Percentiles rank a stretch among this genome's conserved stretches.
These are phyloP conservation scores for Phytophthora fragariae DNA, from an alignment of 352 stramenopile genomes.

Conservation along the genomic window DNA sequence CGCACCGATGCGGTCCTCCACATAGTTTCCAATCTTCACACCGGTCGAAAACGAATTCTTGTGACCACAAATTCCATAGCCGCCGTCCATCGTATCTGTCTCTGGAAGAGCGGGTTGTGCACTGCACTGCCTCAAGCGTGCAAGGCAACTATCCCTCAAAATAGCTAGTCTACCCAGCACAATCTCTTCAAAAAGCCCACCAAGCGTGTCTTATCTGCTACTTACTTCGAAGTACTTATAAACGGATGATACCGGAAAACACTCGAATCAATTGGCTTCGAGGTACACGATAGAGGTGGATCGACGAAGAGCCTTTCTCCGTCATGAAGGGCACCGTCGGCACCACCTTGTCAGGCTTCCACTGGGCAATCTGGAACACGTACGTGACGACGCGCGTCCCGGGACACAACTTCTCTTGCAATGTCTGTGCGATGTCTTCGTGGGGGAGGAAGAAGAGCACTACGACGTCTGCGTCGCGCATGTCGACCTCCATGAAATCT, in stretches of 20 bases:
- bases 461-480: slow-evolving; percentile 55
- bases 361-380: slow-evolving; percentile 72
- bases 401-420: slow-evolving; percentile 45
- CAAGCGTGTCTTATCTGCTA: slow-evolving; percentile 14
- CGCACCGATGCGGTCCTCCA: slow-evolving; percentile 78
- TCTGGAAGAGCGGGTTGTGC: slow-evolving; percentile 6
- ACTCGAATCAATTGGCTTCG: not conserved
- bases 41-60: slow-evolving; percentile 84
- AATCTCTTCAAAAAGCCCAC: slow-evolving; percentile 26
- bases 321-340: slow-evolving; percentile 73
- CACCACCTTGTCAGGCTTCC: slow-evolving; percentile 47
- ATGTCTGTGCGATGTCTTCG: slow-evolving; percentile 42
- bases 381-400: slow-evolving; percentile 71
- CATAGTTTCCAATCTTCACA: slow-evolving; percentile 86
- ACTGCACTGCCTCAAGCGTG: not conserved
- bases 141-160: not conserved
- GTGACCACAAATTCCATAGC: slow-evolving; percentile 82
- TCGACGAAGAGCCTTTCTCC: slow-evolving; percentile 46
- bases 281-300: slow-evolving; percentile 62
- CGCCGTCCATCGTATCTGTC: slow-evolving; percentile 43
- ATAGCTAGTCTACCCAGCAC: slow-evolving; percentile 2
- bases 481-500: slow-evolving; percentile 65
- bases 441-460: slow-evolving; percentile 78
- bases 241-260: not conserved
- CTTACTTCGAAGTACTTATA: slow-evolving; percentile 2